Conservation (phyloP, 2,329 filamentous ascomycete genomes). For the Septoria petroselini region DNA sequence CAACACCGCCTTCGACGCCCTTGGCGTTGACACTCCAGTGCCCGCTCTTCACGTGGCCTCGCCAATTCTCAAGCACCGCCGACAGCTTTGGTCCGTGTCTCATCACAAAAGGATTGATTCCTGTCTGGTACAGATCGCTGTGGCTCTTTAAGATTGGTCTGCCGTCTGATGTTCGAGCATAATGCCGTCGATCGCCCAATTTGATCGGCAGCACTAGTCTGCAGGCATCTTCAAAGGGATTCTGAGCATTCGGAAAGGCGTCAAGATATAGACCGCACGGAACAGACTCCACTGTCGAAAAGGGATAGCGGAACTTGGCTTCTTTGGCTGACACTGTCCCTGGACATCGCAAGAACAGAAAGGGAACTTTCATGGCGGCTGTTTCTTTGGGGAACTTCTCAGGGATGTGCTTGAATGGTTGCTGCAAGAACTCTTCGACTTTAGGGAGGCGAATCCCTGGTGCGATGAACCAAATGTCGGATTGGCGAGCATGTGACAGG, state of each 20-base stretch:
- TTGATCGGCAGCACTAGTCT: constrained; percentile 35
- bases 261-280: constrained; percentile 39
- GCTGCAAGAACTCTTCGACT: constrained; percentile 37
- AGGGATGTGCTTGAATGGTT: constrained; percentile 35
- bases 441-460: constrained; percentile 36
- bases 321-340: constrained; percentile 36
- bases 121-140: constrained; percentile 36
- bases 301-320: constrained; percentile 37
- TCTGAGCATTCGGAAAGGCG: constrained; percentile 35
- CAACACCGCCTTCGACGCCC: constrained; percentile 35
- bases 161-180: constrained; percentile 35
- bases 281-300: constrained; percentile 34
- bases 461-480: constrained; percentile 35
- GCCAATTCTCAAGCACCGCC: constrained; percentile 36
- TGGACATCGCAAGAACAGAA: constrained; percentile 35
- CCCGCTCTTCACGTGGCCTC: constrained; percentile 34
- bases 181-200: constrained; percentile 30
- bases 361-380: constrained; percentile 36
- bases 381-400: constrained; percentile 34
- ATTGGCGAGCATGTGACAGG: constrained; percentile 32
- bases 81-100: constrained; percentile 36
- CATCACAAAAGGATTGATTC: constrained; percentile 37
- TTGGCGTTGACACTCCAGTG: constrained; percentile 36
- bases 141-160: constrained; percentile 33
- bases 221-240: constrained; percentile 38